Base-by-base conservation (phyloP, 768 basidiomycete genomes). In the Lentinula raphanica region DNA sequence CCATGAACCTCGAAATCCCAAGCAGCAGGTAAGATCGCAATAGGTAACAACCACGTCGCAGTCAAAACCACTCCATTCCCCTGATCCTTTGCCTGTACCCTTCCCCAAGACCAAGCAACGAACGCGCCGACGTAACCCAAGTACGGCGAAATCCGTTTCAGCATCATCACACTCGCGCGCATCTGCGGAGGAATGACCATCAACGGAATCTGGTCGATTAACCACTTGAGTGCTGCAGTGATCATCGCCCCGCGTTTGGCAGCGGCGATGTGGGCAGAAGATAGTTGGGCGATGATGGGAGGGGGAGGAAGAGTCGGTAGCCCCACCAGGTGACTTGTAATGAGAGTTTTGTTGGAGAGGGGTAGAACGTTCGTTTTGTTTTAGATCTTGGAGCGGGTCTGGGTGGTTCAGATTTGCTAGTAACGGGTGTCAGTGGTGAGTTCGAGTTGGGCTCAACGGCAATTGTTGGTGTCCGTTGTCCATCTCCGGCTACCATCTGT, bases 311-410 rank as follows among this genome's bases (percentile, higher is more conserved):
- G 72, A 92, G 71, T 39, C 89, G 76, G 65, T 87, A 92, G 3
- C 90, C 90, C 86, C 88, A 82, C 91, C 91, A 93, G 57, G 82
- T 80, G 2, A 85, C 83, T 63, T 91, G 78, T 5, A 92, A 69
- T 8, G 90, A 91, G 28, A 93, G 71, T 59, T 90, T 82, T 8
- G 85, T 87, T 11, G 79, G 77, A 2, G 88, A 91, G 2, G 91
- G 91, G 19, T 89, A 74, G 88, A 90, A 92, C 12, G 72, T 68
- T 32, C 75, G 66, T 58, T 62, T 76, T 27, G 70, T 65, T 58
- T 71, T 76, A 19, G 70, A 65, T 57, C 70, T 59, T 45, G 67
- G 59, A 13, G 59, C 25, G 19, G 58, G 51, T 15, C 23, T 53
- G n/a, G n/a, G n/a, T 72, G 62, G 42, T 64, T 63, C 53, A 66